Conservation (phyloP, 192 early-diverging fungal species). For the Irineochytrium annulatum region DNA sequence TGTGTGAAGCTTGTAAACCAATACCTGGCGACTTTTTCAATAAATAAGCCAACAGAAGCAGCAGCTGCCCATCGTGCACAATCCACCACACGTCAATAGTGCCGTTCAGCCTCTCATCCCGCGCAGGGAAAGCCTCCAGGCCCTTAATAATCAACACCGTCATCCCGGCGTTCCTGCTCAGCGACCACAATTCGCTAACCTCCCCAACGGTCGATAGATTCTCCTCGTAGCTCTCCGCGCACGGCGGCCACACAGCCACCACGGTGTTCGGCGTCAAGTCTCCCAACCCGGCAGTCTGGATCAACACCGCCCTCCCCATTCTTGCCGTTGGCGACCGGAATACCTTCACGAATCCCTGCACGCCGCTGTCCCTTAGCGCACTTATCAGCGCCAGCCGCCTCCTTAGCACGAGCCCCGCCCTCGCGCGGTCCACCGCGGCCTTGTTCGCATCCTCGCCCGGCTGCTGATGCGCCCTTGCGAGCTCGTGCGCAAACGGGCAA, state of each 20-base stretch:
- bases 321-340: neutral
- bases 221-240: neutral
- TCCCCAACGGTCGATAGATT: neutral
- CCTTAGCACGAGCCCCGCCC: too few species aligned
- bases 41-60: neutral
- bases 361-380: too few species aligned
- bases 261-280: slow-evolving; percentile 9
- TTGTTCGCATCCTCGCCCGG: too few species aligned
- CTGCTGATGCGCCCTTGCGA: too few species aligned
- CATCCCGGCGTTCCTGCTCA: neutral
- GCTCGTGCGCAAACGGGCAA: too few species aligned
- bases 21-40: neutral
- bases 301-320: neutral
- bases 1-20: too few species aligned
- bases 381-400: too few species aligned
- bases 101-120: neutral
- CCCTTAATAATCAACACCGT: neutral
- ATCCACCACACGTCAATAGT: slow-evolving; percentile 4
- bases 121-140: neutral
- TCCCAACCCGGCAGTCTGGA: slow-evolving; percentile 5
- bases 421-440: too few species aligned
- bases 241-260: slow-evolving; percentile 1
- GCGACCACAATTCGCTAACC: neutral
- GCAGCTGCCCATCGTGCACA: neutral
- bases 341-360: too few species aligned